These are phyloP conservation scores for Podospora pseudoanserina DNA, from an alignment of 495 filamentous ascomycete genomes.

Conservation along the genomic window DNA sequence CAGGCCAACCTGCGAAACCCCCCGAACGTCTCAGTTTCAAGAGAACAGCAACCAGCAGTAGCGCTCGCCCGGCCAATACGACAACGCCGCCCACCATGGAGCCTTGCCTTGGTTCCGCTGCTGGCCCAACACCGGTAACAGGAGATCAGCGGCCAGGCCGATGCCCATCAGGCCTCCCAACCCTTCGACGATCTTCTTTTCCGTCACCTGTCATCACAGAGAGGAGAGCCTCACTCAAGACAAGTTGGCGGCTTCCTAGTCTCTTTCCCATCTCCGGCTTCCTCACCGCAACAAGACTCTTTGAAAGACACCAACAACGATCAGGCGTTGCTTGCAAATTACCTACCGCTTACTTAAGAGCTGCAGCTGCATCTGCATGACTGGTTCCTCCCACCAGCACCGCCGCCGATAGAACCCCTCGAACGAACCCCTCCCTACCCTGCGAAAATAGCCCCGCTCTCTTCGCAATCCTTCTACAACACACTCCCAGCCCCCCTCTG, in stretches of 20 bases:
- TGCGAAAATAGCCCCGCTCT: constrained; percentile 3
- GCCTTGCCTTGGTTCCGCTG: constrained; percentile 4
- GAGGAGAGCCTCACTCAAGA: neutral
- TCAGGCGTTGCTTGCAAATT: neutral
- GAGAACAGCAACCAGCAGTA: constrained; percentile 2
- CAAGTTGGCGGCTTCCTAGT: neutral
- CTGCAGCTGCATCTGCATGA: constrained; percentile 3
- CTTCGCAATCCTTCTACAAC: neutral
- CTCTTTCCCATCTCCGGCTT: neutral
- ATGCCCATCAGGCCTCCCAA: constrained; percentile 4
- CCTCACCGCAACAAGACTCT: neutral
- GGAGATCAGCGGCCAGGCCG: constrained; percentile 5
- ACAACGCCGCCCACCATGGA: neutral
- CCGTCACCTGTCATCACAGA: neutral
- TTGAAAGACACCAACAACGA: neutral
- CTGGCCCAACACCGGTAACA: constrained; percentile 7
- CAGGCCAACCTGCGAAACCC: neutral
- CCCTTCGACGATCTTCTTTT: constrained; percentile 6
- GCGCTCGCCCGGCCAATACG: constrained; percentile 10
- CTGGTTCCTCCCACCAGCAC: constrained; percentile 7
- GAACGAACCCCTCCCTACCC: neutral
- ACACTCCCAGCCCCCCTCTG: neutral
- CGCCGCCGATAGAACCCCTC: neutral
- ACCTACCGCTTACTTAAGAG: neutral
- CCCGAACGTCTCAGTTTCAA: constrained; percentile 1